Percentiles rank a stretch among this genome's conserved stretches.
These are phyloP conservation scores for Brettanomyces nanus DNA, from an alignment of 805 yeast genomes.

Conservation along the genomic window DNA sequence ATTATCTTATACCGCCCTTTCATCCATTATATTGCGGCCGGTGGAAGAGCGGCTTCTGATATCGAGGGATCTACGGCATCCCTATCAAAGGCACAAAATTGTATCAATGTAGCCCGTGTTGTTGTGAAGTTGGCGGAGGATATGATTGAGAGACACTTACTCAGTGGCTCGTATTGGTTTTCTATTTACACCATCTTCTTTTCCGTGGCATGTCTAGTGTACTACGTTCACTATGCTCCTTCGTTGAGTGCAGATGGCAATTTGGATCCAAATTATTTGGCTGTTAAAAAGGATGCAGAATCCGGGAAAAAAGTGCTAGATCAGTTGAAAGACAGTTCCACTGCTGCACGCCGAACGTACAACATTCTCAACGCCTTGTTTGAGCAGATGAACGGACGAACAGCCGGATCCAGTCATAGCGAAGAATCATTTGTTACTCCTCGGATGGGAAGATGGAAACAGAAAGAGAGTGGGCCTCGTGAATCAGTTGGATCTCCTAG, in stretches of 20 bases:
- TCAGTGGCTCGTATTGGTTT: conserved; percentile 88
- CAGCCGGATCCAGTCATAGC: conserved; percentile 26
- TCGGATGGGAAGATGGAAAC: conserved; percentile 20
- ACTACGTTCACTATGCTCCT: conserved; percentile 55
- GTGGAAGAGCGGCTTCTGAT: conserved; percentile 24
- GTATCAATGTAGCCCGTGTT: conserved; percentile 75
- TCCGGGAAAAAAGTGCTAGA: conserved; percentile 70
- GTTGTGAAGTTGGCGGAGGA: conserved; percentile 76
- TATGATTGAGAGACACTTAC: conserved; percentile 61
- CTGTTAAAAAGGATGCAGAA: conserved; percentile 68
- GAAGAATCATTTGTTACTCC: conserved; percentile 21
- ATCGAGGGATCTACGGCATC: conserved; percentile 44
- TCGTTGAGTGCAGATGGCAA: conserved; percentile 27
- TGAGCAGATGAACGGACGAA: conserved; percentile 67
- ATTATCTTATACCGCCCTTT: conserved; percentile 82
- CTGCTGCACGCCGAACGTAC: conserved; percentile 75
- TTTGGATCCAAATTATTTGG: conserved; percentile 43
- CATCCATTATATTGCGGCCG: conserved; percentile 70
- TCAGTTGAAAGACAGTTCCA: conserved; percentile 60
- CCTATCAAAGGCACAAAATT: conserved; percentile 67
- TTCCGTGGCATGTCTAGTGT: conserved; percentile 79
- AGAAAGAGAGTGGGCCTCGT: conserved; percentile 1
- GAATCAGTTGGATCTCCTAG: neutral
- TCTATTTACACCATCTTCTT: conserved; percentile 83
- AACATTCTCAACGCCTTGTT: conserved; percentile 71